These are phyloP conservation scores for Myxozyma vanderwaltii DNA, from an alignment of 805 yeast genomes.

Conservation along the genomic window DNA sequence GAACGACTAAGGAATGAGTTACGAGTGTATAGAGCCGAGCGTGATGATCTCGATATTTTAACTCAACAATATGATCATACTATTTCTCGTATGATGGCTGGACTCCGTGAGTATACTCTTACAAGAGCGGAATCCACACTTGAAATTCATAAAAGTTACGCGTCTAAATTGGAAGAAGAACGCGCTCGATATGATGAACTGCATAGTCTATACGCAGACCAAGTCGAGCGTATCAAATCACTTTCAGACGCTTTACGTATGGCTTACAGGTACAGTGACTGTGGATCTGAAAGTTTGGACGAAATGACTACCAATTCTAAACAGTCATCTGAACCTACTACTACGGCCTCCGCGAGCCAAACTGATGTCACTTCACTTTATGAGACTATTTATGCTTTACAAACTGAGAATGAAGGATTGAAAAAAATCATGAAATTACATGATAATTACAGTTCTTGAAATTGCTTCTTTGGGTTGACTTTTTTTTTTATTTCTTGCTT, in stretches of 20 bases:
- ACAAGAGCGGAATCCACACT: conserved; percentile 13
- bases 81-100: conserved; percentile 25
- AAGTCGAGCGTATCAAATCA: conserved; percentile 14
- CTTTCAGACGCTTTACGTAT: conserved; percentile 15
- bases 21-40: conserved; percentile 11
- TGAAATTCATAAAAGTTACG: conserved; percentile 19
- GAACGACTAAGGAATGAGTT: conserved; percentile 18
- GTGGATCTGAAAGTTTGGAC: not conserved
- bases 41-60: conserved; percentile 28
- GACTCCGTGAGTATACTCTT: conserved; percentile 24
- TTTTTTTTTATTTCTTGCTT: too few species aligned
- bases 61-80: conserved; percentile 31
- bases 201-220: conserved; percentile 11
- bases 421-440: conserved; percentile 1
- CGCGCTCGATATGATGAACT: conserved; percentile 17
- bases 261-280: conserved; percentile 9
- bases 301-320: not conserved
- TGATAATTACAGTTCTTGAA: not conserved
- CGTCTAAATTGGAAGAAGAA: conserved; percentile 15
- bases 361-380: not conserved
- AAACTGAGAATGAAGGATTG: conserved; percentile 23
- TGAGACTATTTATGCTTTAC: conserved; percentile 11
- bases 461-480: too few species aligned
- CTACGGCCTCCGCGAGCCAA: too few species aligned
- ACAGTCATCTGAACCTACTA: not conserved